These are phyloP conservation scores for Lentinula sp. DNA, from an alignment of 768 basidiomycete genomes.

Conservation along the genomic window DNA sequence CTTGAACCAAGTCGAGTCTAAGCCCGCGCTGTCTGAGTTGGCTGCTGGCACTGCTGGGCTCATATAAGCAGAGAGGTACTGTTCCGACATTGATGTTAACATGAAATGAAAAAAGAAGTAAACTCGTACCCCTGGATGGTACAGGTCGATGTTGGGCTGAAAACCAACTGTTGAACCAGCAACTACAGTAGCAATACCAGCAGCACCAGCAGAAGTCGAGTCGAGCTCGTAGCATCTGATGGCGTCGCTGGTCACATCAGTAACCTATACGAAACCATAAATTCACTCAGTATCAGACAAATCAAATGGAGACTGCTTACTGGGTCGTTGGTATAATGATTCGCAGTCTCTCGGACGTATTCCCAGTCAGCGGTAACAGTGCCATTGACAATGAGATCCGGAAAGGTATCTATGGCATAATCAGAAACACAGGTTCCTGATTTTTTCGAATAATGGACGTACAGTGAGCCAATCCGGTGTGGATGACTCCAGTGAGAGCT, in stretches of 20 bases:
- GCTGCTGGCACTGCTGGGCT: constrained; percentile 23
- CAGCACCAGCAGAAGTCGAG: constrained; percentile 16
- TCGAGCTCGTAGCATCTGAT: constrained; percentile 28
- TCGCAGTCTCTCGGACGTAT: constrained; percentile 28
- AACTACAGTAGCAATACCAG: constrained; percentile 22
- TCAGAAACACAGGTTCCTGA: neutral
- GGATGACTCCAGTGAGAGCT: neutral
- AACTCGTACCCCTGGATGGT: constrained; percentile 24
- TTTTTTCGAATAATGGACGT: neutral
- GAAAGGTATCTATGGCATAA: neutral
- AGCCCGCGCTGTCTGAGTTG: constrained; percentile 31
- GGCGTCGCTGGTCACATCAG: constrained; percentile 26
- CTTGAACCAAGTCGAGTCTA: constrained; percentile 40
- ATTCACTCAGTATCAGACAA: neutral
- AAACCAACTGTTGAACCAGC: constrained; percentile 22
- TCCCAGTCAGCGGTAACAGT: constrained; percentile 23
- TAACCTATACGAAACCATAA: constrained; percentile 17
- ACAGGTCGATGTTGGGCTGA: constrained; percentile 26
- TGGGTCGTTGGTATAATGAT: constrained; percentile 25
- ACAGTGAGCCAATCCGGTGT: neutral
- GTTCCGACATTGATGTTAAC: neutral
- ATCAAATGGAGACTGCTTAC: constrained; percentile 13
- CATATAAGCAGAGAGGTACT: constrained; percentile 29
- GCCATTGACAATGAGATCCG: constrained; percentile 6
- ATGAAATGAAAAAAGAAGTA: neutral